These are phyloP conservation scores for Zasmidium angulare DNA, from an alignment of 2,329 filamentous ascomycete species.

Conservation along the genomic window DNA sequence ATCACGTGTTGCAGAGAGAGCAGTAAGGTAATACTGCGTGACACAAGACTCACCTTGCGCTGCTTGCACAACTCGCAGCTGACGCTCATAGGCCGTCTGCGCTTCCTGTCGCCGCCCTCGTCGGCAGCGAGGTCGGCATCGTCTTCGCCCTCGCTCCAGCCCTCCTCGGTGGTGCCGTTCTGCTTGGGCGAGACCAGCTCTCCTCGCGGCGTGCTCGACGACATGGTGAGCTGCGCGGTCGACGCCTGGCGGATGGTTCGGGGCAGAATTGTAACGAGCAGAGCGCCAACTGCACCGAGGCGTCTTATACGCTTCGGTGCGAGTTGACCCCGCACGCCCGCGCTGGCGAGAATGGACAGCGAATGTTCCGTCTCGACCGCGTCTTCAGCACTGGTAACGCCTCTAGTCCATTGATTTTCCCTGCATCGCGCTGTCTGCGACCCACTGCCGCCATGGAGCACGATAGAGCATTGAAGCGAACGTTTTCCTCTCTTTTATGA, in stretches of 20 bases:
- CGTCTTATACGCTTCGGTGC: too few species aligned
- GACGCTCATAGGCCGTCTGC: conserved; percentile 47
- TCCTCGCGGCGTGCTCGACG: conserved; percentile 8
- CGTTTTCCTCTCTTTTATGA: background rate
- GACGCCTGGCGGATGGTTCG: conserved; percentile 11
- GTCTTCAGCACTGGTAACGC: background rate
- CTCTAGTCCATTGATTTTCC: conserved; percentile 8
- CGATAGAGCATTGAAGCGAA: background rate
- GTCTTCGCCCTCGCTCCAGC: conserved; percentile 42
- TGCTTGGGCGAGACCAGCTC: conserved; percentile 20
- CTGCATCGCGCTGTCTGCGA: conserved; percentile 3
- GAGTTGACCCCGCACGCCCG: too few species aligned
- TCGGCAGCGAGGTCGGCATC: conserved; percentile 30
- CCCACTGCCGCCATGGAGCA: conserved; percentile 1
- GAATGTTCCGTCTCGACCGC: background rate
- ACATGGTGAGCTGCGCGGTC: conserved; percentile 1
- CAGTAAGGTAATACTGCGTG: background rate
- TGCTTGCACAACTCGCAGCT: conserved; percentile 76
- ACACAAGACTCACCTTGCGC: conserved; percentile 61
- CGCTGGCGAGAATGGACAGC: background rate
- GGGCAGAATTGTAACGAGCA: conserved; percentile 13
- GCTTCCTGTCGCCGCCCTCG: conserved; percentile 43
- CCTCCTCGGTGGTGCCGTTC: conserved; percentile 29
- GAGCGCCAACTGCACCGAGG: conserved; percentile 16
- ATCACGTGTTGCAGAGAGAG: background rate